Base-by-base conservation (phyloP, 2,329 filamentous ascomycete genomes). In the Fusarium mexicanum region DNA sequence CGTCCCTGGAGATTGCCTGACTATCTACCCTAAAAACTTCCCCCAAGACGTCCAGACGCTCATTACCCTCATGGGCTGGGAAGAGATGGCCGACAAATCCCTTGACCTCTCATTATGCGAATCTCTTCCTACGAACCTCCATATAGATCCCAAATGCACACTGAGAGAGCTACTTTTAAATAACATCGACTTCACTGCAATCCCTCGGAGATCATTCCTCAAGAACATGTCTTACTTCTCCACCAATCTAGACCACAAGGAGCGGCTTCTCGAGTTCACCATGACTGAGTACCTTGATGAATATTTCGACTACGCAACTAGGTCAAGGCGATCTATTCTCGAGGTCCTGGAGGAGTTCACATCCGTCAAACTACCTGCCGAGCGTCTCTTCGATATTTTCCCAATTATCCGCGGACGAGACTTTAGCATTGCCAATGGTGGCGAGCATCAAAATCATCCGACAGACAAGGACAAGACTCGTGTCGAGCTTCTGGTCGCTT, bases 271-370 rank as follows among this genome's bases (percentile, higher is more conserved):
- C 14, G 96, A 99, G 79, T 96, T 99, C 77, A 91, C 91, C 3
- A 89, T 93, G 77, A 91, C 94, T 0, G 89, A 93, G 51, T 94
- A 92, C 77, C 90, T 96, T 11, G 95, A 98, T 76, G 96, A 99
- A 77, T 92, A 98, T 64, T 98, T 94, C 84, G 96, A 99, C 83
- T 99, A 99, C 80, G 96, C 96, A 3, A 95, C 95, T 1, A 91
- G 96, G 14, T 94, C 96, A 2, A 92, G 95, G 40, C 92, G 96
- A 40, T 97, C 93, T 67, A 98, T 98, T 65, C 86, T 99, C 11
- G 96, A 99, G 83, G 92, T 98, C 8, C 88, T 99, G 35, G 91
- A 96, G 64, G 96, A 99, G 77, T 99, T 99, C 77, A 89, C 93
- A 47, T 92, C 90, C 0, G 92, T 98, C 62, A 92, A 91, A 71